Evolutionary conservation across 306 rosid species (phyloP).

Genomic region (Coriaria nepalensis): DNA sequence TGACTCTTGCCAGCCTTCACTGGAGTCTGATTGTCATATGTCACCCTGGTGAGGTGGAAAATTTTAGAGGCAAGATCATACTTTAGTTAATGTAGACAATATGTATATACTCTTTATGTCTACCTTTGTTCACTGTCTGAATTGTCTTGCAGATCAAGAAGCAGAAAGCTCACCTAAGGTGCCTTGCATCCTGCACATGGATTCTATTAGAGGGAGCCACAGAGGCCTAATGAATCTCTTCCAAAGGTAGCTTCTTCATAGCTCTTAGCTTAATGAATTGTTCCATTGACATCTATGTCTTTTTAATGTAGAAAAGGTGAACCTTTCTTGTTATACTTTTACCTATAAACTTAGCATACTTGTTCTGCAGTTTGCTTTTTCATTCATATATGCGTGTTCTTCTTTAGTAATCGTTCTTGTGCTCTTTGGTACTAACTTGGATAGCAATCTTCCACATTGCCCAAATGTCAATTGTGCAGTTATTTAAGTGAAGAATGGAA

Average conservation of each 20-base stretch:
- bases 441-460: not conserved
- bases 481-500: conserved; percentile 95
- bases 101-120: too few species aligned
- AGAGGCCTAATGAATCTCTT: conserved; percentile 70
- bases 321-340: too few species aligned
- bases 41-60: conserved; percentile 74
- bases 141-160: conserved; percentile 61
- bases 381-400: too few species aligned
- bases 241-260: conserved; percentile 56
- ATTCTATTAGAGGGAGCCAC: conserved; percentile 88
- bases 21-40: conserved; percentile 92
- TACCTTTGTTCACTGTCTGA: conserved; percentile 16
- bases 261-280: conserved; percentile 8
- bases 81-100: too few species aligned
- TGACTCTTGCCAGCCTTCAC: conserved; percentile 90
- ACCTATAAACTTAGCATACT: too few species aligned
- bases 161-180: conserved; percentile 35
- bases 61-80: conserved; percentile 55
- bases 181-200: conserved; percentile 91
- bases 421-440: not conserved
- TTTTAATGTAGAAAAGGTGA: too few species aligned
- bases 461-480: conserved; percentile 25
- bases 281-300: too few species aligned
- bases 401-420: too few species aligned
- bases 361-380: too few species aligned